Base-by-base conservation (phyloP, 768 basidiomycete genomes). In the Pleurotus salmoneostramineus region DNA sequence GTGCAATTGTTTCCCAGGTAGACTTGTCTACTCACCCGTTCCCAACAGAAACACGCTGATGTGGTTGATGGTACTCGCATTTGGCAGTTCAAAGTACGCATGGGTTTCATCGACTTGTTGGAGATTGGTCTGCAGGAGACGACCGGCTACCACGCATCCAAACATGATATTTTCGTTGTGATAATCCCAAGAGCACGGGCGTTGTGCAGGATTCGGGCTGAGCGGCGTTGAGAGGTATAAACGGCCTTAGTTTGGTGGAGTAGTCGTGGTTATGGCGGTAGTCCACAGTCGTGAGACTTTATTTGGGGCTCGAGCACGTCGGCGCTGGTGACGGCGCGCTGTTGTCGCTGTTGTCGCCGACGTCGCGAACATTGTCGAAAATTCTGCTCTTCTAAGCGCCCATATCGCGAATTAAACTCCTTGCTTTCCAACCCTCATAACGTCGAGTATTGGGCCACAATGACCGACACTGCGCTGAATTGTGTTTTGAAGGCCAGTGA, bases 51-150 rank as follows among this genome's bases (percentile, higher is more conserved):
- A 95, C 2, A 95, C 89, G 49, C 89, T 90, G 45, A 95, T 71
- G 66, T 95, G 93, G 65, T 95, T 94, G 61, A 95, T 88, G 11
- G 81, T 77, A 58, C 81, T 82, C 0, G 91, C 90, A 27, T 79
- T 76, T 0, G 83, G 79, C 6, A 95, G 78, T 68, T 91, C 84
- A 63, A 93, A 93, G 35, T 85, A 72, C 14, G 89, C 91, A 61
- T 93, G 91, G 0, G 89, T 92, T 43, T 90, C 87, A 68, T 93
- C 91, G 55, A 94, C 77, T 66, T 92, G 89, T 56, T 84, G 83
- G 8, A 92, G 74, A 64, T 93, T 86, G 43, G 91, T 93, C 71
- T 93, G 91, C 7, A 91, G 69, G 31, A 83, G 79, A 61, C 90
- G 85, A 17, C 89, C 89, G 40, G 90, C 89, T 54, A 91, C 87